Percentiles rank a stretch among this genome's conserved stretches.
Evolutionary conservation across 225 moss, liverwort and hornwort genomes (phyloP).

Genomic region (Pleurozium schreberi): DNA sequence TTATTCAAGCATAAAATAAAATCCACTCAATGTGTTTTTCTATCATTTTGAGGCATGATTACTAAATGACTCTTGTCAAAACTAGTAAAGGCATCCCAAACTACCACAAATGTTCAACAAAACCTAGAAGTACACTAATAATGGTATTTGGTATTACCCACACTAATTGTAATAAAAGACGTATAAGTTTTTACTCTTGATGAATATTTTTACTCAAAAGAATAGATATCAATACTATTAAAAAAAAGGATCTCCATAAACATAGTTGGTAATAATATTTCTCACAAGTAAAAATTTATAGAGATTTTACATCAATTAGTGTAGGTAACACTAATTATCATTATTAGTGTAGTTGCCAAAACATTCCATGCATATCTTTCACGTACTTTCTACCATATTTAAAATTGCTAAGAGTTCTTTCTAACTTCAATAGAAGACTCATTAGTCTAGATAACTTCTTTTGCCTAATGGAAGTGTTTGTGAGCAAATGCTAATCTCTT

Average conservation of each 20-base stretch:
- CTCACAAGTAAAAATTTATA: no score
- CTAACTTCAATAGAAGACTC: not conserved
- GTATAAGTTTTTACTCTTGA: no score
- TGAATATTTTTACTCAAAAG: no score
- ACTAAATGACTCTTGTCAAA: not conserved
- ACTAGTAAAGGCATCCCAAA: not conserved
- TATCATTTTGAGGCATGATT: not conserved
- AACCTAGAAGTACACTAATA: accelerated
- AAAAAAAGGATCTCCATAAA: no score
- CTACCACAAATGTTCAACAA: accelerated
- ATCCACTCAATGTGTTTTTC: not conserved
- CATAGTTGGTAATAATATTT: no score
- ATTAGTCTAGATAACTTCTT: not conserved
- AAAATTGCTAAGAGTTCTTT: not conserved
- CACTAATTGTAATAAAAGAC: no score
- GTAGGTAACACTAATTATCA: no score
- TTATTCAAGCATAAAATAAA: not conserved
- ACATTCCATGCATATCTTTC: not conserved
- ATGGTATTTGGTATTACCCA: no score
- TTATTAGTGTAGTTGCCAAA: not conserved
- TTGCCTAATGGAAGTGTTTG: accelerated
- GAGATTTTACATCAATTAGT: no score
- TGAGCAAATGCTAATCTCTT: not conserved
- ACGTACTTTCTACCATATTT: not conserved
- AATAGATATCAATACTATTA: no score